Evolutionary conservation across 768 basidiomycete genomes (phyloP), one percentile per base, ranked within the genome.

Genomic region (Boletus reticuloceps): DNA sequence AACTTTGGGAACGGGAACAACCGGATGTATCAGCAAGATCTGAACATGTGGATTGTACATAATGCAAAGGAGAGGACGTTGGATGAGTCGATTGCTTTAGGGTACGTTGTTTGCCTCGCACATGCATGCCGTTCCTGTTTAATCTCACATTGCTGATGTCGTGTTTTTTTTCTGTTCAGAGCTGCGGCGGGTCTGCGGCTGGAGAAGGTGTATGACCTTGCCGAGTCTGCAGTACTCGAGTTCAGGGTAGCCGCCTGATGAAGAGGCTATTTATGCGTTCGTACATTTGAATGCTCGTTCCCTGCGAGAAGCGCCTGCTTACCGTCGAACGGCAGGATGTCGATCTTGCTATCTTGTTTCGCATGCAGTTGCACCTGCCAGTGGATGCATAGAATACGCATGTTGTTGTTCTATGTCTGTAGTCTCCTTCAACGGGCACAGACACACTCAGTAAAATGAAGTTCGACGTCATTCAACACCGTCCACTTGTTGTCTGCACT

Each of bases 1-100:
- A 81, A 80, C 61, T 80, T 74, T 49, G 79, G 78, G 17, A 69
- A 73, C 8, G 79, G 76, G 2, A 68, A 66, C 40, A 63, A 75
- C 36, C 64, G 74, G 6, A 66, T 67, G 29, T 80, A 81, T 55
- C 64, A 76, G 32, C 74, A 74, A 46, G 81, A 82, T 52, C 45
- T 81, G 40, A 74, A 72, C 49, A 79, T 82, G 79, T 74, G 79
- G 73, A 42, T 64, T 17, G 25, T 70, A 13, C 61, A 75, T 14
- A 79, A 82, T 46, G 62, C 70, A 8, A 70, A 75, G 58, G 79
- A 80, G 54, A 74, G 80, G 6, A 75, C 72, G 0, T 46, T 81
- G 13, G 56, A 72, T 3, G 73, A 79, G 5, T 77, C 74, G 46
- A 69, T 75, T 10, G 53, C 69, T 1, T 54, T 80, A 6, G 75